Conservation (phyloP, 2,329 filamentous ascomycete genomes). For the Claviceps humidiphila region DNA sequence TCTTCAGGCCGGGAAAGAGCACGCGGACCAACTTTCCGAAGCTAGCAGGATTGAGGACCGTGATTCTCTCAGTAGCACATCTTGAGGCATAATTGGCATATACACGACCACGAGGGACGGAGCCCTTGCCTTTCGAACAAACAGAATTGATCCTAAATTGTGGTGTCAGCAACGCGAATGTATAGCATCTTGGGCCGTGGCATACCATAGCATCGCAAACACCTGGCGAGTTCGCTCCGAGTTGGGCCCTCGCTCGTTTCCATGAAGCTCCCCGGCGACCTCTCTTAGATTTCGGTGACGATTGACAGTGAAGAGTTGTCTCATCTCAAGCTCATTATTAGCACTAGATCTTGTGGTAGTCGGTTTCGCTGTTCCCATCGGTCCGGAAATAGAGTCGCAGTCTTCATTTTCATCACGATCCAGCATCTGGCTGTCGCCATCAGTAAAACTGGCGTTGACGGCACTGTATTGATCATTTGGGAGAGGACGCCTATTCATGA, state of each 20-base stretch:
- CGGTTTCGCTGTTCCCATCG: constrained; percentile 36
- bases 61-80: constrained; percentile 86
- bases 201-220: constrained; percentile 80
- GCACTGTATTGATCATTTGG: constrained; percentile 38
- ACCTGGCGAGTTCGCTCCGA: constrained; percentile 75
- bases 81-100: constrained; percentile 91
- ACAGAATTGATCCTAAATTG: constrained; percentile 54
- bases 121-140: constrained; percentile 64
- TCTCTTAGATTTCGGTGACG: constrained; percentile 54
- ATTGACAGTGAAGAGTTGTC: constrained; percentile 59
- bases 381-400: constrained; percentile 35
- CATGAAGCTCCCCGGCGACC: constrained; percentile 62
- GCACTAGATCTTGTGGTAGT: constrained; percentile 54
- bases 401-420: constrained; percentile 48
- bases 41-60: constrained; percentile 88
- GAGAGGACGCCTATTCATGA: constrained; percentile 35
- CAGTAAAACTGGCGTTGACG: constrained; percentile 39
- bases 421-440: constrained; percentile 45
- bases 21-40: constrained; percentile 96
- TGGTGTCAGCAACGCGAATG: background rate
- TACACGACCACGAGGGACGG: constrained; percentile 82
- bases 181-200: constrained; percentile 5
- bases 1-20: constrained; percentile 90
- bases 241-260: constrained; percentile 66
- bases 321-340: constrained; percentile 70